These are phyloP conservation scores for Blastocystis sp. DNA, from an alignment of 352 stramenopile species.

Conservation along the genomic window DNA sequence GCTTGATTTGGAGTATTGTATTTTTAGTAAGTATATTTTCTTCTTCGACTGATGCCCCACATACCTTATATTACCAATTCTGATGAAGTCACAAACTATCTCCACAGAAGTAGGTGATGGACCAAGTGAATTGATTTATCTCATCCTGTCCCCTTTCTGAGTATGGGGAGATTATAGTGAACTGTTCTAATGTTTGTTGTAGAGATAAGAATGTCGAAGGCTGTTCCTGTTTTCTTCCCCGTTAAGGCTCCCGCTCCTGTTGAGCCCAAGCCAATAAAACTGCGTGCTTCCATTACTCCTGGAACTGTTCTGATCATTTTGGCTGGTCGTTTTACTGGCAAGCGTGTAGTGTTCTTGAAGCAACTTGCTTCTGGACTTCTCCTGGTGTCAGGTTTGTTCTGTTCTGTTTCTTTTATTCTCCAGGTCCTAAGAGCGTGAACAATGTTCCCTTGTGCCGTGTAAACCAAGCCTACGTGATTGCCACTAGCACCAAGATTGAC, in stretches of 20 bases:
- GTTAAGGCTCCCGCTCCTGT: not conserved
- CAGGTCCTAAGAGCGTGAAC: conserved; percentile 97
- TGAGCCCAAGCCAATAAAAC: conserved; percentile 68
- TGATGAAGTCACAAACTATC: conserved; percentile 47
- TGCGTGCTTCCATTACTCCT: conserved; percentile 87
- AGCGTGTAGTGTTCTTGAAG: conserved; percentile 86
- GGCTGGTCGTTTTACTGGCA: conserved; percentile 88
- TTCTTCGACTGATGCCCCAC: not conserved
- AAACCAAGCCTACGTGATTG: conserved; percentile 97
- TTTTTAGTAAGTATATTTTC: not conserved
- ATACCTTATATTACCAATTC: not conserved
- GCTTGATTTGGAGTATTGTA: not conserved
- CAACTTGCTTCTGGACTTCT: conserved; percentile 68
- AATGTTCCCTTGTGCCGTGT: conserved; percentile 92
- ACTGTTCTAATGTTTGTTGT: not conserved
- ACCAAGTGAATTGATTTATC: too few species aligned
- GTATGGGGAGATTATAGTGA: not conserved
- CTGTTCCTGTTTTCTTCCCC: conserved; percentile 56
- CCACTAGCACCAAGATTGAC: conserved; percentile 92
- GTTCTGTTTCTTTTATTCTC: not conserved
- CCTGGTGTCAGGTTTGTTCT: conserved; percentile 68
- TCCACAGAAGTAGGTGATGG: conserved; percentile 49
- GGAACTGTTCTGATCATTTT: conserved; percentile 94
- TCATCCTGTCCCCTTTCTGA: too few species aligned
- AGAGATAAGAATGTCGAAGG: conserved; percentile 53